A percentile compares a stretch with the other conserved stretches of the same genome.
Evolutionary conservation across 2,329 filamentous ascomycete species (phyloP).

Genomic region (Aspergillus brasiliensis): DNA sequence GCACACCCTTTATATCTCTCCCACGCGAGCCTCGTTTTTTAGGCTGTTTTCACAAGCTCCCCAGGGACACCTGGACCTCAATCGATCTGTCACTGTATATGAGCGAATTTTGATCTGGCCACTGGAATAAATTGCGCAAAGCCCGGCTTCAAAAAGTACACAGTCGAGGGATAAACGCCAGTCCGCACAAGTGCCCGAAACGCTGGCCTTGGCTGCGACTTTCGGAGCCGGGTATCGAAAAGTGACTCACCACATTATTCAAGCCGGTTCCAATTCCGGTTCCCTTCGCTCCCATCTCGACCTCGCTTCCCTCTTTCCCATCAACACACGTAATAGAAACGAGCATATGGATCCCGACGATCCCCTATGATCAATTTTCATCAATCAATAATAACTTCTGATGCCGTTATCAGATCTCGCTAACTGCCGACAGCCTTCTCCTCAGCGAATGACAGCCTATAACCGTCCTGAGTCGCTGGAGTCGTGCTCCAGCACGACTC

Average conservation of each 20-base stretch:
- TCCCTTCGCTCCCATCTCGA: not conserved
- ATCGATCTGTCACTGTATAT: not conserved
- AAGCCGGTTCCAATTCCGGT: not conserved
- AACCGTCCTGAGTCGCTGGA: conserved; percentile 15
- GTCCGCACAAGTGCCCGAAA: conserved; percentile 1
- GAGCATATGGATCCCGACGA: not conserved
- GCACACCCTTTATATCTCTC: not conserved
- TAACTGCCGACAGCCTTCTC: conserved; percentile 2
- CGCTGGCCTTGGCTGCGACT: conserved; percentile 20
- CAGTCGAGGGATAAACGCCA: not conserved
- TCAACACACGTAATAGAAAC: conserved; percentile 18
- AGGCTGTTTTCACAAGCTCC: not conserved
- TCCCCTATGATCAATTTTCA: conserved; percentile 9
- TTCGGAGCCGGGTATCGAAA: conserved; percentile 21
- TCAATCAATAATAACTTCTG: conserved; percentile 7
- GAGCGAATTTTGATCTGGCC: conserved; percentile 2
- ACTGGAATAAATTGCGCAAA: conserved; percentile 9
- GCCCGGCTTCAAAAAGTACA: not conserved
- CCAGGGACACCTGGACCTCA: not conserved
- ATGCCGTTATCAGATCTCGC: conserved; percentile 11
- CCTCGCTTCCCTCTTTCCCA: conserved; percentile 3
- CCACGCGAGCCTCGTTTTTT: not conserved
- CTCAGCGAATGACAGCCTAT: conserved; percentile 16
- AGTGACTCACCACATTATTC: conserved; percentile 9
- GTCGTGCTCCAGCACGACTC: conserved; percentile 14